Evolutionary conservation across 306 rosid genomes (phyloP), one percentile per base, ranked within the genome.

Genomic region (Vicia villosa): DNA sequence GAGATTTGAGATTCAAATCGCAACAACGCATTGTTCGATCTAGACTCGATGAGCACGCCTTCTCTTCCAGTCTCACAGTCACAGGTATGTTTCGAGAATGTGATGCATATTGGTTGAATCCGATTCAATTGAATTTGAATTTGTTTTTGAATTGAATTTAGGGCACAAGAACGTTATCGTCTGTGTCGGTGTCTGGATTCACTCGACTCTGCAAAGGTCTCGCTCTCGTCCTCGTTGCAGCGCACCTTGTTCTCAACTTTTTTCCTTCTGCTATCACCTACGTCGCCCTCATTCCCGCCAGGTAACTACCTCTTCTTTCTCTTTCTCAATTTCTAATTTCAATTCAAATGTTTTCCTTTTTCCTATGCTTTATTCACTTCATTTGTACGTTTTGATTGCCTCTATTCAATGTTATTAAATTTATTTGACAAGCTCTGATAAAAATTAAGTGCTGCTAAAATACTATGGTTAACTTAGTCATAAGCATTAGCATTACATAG

Each of bases 251-350:
- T 14, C 64, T 92, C 71, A 87, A 83, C 75, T 37, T 89, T 66
- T 81, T 89, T 75, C 97, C 96, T 65, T 74, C 68, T 7, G 83
- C 84, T 36, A 45, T 87, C 68, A 8, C 70, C 41, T 92, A 89
- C 69, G 84, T 92, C 45, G 95, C 97, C 34, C 97, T 92, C 75
- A 89, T 92, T 81, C 97, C 97, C 71, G 90, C 97, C 80, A 87
- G 89, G 96, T 86, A 73, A 63, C 2, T 22, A 2, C 36, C 13
- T 3, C 10, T 21, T 21, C 8, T 52, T 22, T 24, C n/a, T 21
- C 58, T 20, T 9, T 30, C 34, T 30, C 34, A 26, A 1, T 12
- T 13, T n/a, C 50, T 5, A 6, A n/a, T 16, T 43, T 42, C 8
- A 13, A 4, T 42, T 42, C 49, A 42, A 13, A 42, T 13, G 16